Percentiles rank a stretch among this genome's conserved stretches.
These are phyloP conservation scores for Pleurotus cornucopiae DNA, from an alignment of 768 basidiomycete species.

Conservation along the genomic window DNA sequence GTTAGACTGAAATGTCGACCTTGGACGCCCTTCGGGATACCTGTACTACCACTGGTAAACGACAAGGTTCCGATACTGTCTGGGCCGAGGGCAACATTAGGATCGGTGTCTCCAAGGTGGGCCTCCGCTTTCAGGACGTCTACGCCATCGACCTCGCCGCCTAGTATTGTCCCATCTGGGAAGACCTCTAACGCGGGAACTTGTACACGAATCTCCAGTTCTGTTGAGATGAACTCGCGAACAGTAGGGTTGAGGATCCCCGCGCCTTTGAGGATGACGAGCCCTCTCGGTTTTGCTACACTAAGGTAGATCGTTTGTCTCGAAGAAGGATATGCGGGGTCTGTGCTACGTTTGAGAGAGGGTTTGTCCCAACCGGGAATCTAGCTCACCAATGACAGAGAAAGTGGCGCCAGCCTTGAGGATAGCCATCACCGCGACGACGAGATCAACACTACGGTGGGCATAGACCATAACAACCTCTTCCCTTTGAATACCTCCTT, in stretches of 20 bases:
- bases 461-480: conserved; percentile 99
- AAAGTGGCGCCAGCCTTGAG: conserved; percentile 96
- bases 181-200: conserved; percentile 84
- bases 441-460: conserved; percentile 91
- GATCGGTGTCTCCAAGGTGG: conserved; percentile 64
- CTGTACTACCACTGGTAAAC: conserved; percentile 96
- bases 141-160: conserved; percentile 51
- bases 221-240: conserved; percentile 72
- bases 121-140: conserved; percentile 62
- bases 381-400: conserved; percentile 83
- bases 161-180: conserved; percentile 56
- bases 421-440: conserved; percentile 95
- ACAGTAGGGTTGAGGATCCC: conserved; percentile 78
- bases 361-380: background rate
- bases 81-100: conserved; percentile 84
- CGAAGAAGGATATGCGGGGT: conserved; percentile 94
- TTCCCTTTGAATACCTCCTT: conserved; percentile 82
- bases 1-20: conserved; percentile 95
- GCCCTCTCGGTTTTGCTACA: conserved; percentile 88
- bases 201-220: conserved; percentile 84
- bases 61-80: conserved; percentile 92
- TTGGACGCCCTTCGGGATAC: conserved; percentile 96
- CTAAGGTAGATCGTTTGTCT: conserved; percentile 90
- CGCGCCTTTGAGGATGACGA: conserved; percentile 88
- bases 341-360: conserved; percentile 32